phyloP scores from a whole-genome alignment of 1,284 basidiomycete species.

The Vanrija sp. region DNA sequence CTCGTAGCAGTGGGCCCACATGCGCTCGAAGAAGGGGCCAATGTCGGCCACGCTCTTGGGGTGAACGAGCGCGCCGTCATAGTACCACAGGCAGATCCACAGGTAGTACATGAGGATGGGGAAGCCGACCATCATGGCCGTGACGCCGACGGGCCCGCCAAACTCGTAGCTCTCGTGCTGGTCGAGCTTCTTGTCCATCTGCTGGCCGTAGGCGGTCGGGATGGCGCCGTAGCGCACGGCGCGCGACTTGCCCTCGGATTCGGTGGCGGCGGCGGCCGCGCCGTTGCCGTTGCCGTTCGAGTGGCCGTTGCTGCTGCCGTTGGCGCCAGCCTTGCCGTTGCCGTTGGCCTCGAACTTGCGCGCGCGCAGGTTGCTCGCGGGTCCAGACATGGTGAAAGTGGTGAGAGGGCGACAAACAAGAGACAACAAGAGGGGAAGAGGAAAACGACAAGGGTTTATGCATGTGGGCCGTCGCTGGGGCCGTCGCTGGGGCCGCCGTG shows the following conservation, averaged over 20 bases:
- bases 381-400: constrained; percentile 1
- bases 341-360: constrained; percentile 17
- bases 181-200: constrained; percentile 68
- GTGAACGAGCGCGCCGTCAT: constrained; percentile 79
- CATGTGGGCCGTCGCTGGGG: no score
- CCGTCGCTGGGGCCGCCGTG: no score
- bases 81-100: constrained; percentile 96
- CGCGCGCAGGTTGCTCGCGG: constrained; percentile 25
- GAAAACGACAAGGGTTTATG: no score
- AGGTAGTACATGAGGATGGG: constrained; percentile 74
- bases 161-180: constrained; percentile 87
- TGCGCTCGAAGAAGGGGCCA: constrained; percentile 70
- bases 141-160: constrained; percentile 86
- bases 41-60: constrained; percentile 71
- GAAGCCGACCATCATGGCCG: constrained; percentile 92
- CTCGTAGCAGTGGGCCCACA: constrained; percentile 80
- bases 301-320: constrained; percentile 6
- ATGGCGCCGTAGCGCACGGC: constrained; percentile 26
- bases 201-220: constrained; percentile 62
- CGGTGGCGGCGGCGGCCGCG: constrained; percentile 16
- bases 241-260: constrained; percentile 11
- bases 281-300: constrained; percentile 4
- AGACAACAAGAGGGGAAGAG: no score
- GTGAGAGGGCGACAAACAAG: no score
- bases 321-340: constrained; percentile 1